Evolutionary conservation across 1,139 yeast genomes (phyloP).

Genomic region (Saccharomyces hybrid): DNA sequence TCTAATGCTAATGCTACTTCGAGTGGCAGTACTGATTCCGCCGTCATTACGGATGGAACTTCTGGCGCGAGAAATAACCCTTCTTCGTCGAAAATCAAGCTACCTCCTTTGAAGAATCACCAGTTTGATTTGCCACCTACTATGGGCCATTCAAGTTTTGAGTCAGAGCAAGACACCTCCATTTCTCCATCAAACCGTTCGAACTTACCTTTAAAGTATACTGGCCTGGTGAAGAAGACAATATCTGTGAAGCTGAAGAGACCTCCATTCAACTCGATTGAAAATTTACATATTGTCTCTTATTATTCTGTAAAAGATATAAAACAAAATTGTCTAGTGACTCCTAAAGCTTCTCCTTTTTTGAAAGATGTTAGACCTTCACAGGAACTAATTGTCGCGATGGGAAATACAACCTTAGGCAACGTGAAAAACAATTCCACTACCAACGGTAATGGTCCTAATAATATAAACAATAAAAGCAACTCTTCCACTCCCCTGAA

Average conservation of each 20-base stretch:
- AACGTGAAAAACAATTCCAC: conserved; percentile 5
- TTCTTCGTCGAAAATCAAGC: background rate
- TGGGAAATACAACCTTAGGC: conserved; percentile 54
- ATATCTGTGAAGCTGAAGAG: conserved; percentile 48
- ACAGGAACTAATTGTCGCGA: conserved; percentile 49
- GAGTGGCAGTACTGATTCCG: background rate
- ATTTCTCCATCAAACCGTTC: background rate
- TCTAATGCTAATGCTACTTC: conserved; percentile 1
- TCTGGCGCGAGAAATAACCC: background rate
- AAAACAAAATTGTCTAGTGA: conserved; percentile 42
- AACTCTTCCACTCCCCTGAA: background rate
- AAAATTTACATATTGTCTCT: conserved; percentile 67
- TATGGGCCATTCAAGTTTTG: background rate
- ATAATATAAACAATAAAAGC: conserved; percentile 3
- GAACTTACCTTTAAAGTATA: conserved; percentile 50
- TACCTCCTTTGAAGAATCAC: background rate
- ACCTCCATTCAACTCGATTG: conserved; percentile 17
- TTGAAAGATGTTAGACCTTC: conserved; percentile 47
- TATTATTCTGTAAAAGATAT: conserved; percentile 76
- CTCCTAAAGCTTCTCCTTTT: conserved; percentile 50
- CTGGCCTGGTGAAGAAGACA: conserved; percentile 78
- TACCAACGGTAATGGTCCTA: background rate
- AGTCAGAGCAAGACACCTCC: background rate
- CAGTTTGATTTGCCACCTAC: background rate
- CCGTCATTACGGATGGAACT: background rate